Conservation (phyloP, 2,329 filamentous ascomycete species). For the Colletotrichum lentis region DNA sequence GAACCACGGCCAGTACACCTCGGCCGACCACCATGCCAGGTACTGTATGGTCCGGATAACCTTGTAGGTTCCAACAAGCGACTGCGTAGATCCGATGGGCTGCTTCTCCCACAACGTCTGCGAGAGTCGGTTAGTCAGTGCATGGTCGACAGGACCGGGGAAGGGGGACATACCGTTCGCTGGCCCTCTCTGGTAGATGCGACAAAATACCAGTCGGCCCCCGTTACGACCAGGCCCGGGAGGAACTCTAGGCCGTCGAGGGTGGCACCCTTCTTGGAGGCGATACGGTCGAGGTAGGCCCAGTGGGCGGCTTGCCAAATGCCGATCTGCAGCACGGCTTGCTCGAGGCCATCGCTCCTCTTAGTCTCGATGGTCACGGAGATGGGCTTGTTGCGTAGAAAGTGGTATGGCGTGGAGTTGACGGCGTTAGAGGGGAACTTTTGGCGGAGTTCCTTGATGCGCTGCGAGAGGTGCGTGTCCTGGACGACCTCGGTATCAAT, state of each 20-base stretch:
- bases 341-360: background rate
- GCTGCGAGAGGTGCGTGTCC: background rate
- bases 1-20: background rate
- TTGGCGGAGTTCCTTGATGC: background rate
- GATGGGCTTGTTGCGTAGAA: background rate
- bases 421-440: background rate
- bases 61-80: background rate
- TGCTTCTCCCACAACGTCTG: background rate
- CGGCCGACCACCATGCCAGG: background rate
- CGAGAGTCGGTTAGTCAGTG: background rate
- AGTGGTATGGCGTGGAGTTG: background rate
- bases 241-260: background rate
- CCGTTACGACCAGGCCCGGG: background rate
- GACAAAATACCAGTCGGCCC: conserved; percentile 4
- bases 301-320: background rate
- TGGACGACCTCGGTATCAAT: background rate
- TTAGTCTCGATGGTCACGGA: background rate
- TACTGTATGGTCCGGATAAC: background rate
- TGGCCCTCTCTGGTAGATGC: background rate
- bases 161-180: background rate
- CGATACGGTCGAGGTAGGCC: background rate
- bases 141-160: background rate
- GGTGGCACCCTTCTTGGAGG: background rate
- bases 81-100: background rate
- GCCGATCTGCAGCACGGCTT: background rate